Base-by-base conservation (phyloP, 202 grass and related monocot species). In the Hordeum pubiflorum region DNA sequence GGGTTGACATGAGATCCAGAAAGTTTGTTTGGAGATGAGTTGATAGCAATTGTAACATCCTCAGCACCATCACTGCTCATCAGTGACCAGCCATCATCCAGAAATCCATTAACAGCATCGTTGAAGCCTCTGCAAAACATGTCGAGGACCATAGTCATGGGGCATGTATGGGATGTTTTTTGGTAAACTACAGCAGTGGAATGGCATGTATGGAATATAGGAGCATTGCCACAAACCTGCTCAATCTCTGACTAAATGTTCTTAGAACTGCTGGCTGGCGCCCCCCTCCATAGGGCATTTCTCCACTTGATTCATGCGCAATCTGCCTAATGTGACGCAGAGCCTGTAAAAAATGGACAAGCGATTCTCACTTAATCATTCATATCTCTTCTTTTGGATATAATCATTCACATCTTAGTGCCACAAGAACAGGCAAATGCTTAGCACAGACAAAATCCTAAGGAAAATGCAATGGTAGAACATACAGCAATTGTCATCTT, bases 401-500 rank as follows among this genome's bases (percentile, higher is more conserved):
- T 29, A 29, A 52, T 14, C 20, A 54, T 52, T 31, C 18, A 63
- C 61, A 29, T 31, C 81, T 18, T 79, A 52, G 58, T 73, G 72
- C 18, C 46, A 54, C 14, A 59, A 62, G 22, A 76, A 66, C 13
- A 79, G 61, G 5, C 0, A 2, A 55, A 67, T 68, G 9, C 32
- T 76, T 59, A 26, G 43, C 13, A 46, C 34, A 12, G 41, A 76
- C 5, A 20, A 63, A 69, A 79, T 71, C 6, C 12, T 43, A 60
- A 17, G 10, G 11, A 13, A 82, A 62, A 81, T 31, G 7, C 11
- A 63, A 62, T 73, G 15, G 15, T 43, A 23, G 71, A 76, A 86
- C 93, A 69, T 91, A 99, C 97, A 10, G 93, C 83, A 78, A 99
- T 87, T n/a, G 97, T 96, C 75, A 88, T 86, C 83, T 99, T 99